These are phyloP conservation scores for Solanum habrochaites DNA, from an alignment of 257 asterid species.

Conservation along the genomic window DNA sequence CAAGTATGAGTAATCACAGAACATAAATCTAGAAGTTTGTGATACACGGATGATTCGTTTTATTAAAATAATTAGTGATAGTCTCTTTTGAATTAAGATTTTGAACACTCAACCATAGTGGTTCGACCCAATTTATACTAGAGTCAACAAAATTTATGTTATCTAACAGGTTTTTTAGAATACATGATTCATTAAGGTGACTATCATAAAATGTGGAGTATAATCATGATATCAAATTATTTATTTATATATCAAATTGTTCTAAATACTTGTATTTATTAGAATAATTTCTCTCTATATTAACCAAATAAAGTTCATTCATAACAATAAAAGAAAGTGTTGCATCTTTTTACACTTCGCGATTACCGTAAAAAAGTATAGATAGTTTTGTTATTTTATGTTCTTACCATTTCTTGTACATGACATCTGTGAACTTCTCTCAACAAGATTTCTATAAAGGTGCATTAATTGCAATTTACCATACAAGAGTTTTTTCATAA, in stretches of 20 bases:
- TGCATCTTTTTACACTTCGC: constrained; percentile 6
- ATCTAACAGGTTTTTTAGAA: too few relatives aligned
- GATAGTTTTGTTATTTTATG: constrained; percentile 7
- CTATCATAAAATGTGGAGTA: neutral
- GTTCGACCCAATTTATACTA: neutral
- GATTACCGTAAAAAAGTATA: neutral
- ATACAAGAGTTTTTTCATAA: neutral
- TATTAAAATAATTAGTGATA: neutral
- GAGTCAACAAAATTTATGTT: neutral
- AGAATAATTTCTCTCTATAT: neutral
- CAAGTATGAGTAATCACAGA: neutral
- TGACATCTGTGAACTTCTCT: constrained; percentile 14
- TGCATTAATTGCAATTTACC: neutral
- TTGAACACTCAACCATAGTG: neutral
- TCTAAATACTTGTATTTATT: neutral
- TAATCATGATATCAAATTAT: neutral
- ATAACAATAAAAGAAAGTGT: neutral
- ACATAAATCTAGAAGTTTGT: neutral
- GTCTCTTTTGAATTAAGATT: neutral
- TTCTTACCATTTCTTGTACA: constrained; percentile 10
- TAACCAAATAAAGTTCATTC: neutral
- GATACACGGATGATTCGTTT: neutral
- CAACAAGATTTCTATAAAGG: neutral
- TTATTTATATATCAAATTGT: neutral
- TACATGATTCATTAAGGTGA: neutral